Evolutionary conservation across 306 rosid genomes (phyloP).

Genomic region (Vachellia pachyceras): DNA sequence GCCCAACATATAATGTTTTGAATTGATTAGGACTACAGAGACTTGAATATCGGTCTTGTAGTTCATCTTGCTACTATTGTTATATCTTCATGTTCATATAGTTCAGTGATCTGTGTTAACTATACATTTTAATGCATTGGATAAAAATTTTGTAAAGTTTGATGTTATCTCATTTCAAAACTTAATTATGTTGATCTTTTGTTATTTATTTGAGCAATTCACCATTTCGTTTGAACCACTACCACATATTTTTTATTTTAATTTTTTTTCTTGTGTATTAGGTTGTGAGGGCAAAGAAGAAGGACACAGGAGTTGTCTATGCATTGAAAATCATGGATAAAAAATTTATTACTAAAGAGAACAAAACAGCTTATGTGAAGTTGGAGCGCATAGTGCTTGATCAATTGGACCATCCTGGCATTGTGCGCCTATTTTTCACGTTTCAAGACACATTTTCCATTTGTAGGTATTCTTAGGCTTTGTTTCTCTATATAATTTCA

Average conservation of each 20-base stretch:
- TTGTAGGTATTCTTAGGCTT: constrained; percentile 82
- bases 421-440: constrained; percentile 89
- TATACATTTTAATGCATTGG: not conserved
- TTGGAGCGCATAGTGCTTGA: constrained; percentile 97
- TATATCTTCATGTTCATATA: not conserved
- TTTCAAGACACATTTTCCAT: constrained; percentile 93
- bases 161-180: constrained; percentile 19
- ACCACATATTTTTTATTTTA: constrained; percentile 8
- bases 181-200: constrained; percentile 2
- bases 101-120: not conserved
- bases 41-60: not conserved
- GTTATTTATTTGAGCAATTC: constrained; percentile 25
- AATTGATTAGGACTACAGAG: not conserved
- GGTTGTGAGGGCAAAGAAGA: constrained; percentile 99
- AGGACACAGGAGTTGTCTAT: constrained; percentile 80
- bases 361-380: constrained; percentile 97
- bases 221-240: constrained; percentile 23
- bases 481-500: constrained; percentile 22
- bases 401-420: constrained; percentile 96
- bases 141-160: not conserved
- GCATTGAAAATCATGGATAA: constrained; percentile 99
- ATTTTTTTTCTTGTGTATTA: not conserved
- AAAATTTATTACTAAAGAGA: constrained; percentile 92
- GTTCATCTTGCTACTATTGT: not conserved
- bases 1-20: not conserved